phyloP scores from a whole-genome alignment of 345 rosid species.

The sweet orange (Citrus sinensis) region DVS_A1.0 CM039162.1:30317501-30318000 shows the following conservation, averaged over 20 bases:
- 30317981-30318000: background rate
- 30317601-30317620: background rate
- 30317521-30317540: too few relatives aligned
- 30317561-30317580: too few relatives aligned
- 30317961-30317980: background rate
- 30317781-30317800: background rate
- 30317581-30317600: too few relatives aligned
- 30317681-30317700: background rate
- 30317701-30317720: background rate
- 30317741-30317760: background rate
- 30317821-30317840: background rate
- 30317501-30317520: background rate
- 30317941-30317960: slow-evolving; percentile 19
- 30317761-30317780: too few relatives aligned
- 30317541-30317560: too few relatives aligned
- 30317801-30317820: background rate
- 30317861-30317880: background rate
- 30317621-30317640: background rate
- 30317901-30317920: background rate
- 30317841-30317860: too few relatives aligned
- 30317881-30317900: background rate
- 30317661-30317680: background rate
- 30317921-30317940: slow-evolving; percentile 15
- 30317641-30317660: background rate
- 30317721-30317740: background rate